phyloP scores from a whole-genome alignment of 306 rosid genomes.

The Purshia tridentata region DNA sequence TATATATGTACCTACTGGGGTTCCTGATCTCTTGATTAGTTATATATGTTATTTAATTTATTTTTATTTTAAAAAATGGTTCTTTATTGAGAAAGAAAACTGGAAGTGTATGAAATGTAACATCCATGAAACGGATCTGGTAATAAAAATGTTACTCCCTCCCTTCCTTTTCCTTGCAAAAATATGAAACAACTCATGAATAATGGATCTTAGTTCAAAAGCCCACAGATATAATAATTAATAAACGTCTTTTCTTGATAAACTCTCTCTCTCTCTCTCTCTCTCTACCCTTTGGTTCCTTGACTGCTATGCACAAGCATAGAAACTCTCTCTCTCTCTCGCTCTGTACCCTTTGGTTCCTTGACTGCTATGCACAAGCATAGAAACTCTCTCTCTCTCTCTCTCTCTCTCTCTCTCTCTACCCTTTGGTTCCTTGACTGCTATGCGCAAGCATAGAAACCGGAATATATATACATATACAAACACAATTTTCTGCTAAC shows the following conservation, averaged over 20 bases:
- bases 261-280: neutral
- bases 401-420: too few relatives aligned
- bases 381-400: too few relatives aligned
- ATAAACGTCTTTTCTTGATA: slow-evolving; percentile 18
- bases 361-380: too few relatives aligned
- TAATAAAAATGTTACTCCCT: slow-evolving; percentile 25
- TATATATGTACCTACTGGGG: too few relatives aligned
- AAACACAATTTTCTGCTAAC: neutral
- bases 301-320: slow-evolving; percentile 1
- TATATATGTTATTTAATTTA: slow-evolving; percentile 11
- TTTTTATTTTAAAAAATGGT: neutral
- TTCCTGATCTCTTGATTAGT: slow-evolving; percentile 1
- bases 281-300: neutral
- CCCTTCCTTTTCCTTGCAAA: slow-evolving; percentile 58
- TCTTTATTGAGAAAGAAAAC: slow-evolving; percentile 24
- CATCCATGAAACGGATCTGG: slow-evolving; percentile 55
- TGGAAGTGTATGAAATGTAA: slow-evolving; percentile 30
- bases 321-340: too few relatives aligned
- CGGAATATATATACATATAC: neutral
- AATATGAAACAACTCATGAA: slow-evolving; percentile 32
- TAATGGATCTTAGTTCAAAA: neutral
- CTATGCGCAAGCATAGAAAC: too few relatives aligned
- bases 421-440: too few relatives aligned
- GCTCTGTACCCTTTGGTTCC: too few relatives aligned
- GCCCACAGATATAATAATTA: neutral